Evolutionary conservation across 371 early-diverging fungal species (phyloP).

Genomic region (Choanephora cucurbitarum): DNA sequence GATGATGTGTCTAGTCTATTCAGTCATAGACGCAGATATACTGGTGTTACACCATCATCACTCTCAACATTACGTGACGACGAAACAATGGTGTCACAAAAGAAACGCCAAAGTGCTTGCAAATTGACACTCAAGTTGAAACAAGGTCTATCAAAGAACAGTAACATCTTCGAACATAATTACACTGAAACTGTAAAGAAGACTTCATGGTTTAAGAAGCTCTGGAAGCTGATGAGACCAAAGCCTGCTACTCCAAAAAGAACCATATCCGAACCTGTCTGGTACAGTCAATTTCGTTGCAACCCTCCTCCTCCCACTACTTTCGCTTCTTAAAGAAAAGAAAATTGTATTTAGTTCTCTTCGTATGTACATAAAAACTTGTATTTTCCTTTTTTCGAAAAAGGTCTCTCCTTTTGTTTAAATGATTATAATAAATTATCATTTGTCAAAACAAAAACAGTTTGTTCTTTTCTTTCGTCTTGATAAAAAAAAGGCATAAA

Average conservation of each 20-base stretch:
- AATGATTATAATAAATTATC: no score
- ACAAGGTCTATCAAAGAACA: constrained; percentile 11
- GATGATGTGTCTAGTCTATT: constrained; percentile 7
- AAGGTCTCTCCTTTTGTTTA: no score
- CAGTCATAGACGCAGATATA: constrained; percentile 13
- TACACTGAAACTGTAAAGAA: not conserved
- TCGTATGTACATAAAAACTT: no score
- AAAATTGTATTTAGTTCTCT: no score
- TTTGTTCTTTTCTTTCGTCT: no score
- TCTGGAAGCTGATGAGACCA: constrained; percentile 23
- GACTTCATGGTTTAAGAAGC: constrained; percentile 18
- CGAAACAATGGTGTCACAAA: constrained; percentile 7
- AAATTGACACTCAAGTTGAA: constrained; percentile 12
- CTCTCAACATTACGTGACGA: constrained; percentile 17
- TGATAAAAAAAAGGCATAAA: no score
- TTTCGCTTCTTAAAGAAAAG: no score
- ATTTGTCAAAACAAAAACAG: no score
- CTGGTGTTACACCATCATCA: constrained; percentile 18
- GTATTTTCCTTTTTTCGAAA: no score
- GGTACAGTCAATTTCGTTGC: constrained; percentile 28
- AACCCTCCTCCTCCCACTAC: constrained; percentile 23
- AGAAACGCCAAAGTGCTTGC: constrained; percentile 13
- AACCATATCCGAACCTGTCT: constrained; percentile 19
- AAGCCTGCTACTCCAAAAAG: not conserved
- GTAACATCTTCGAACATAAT: not conserved